phyloP scores from a whole-genome alignment of 139 green algal species.

The Zygnema cylindricum region DNA sequence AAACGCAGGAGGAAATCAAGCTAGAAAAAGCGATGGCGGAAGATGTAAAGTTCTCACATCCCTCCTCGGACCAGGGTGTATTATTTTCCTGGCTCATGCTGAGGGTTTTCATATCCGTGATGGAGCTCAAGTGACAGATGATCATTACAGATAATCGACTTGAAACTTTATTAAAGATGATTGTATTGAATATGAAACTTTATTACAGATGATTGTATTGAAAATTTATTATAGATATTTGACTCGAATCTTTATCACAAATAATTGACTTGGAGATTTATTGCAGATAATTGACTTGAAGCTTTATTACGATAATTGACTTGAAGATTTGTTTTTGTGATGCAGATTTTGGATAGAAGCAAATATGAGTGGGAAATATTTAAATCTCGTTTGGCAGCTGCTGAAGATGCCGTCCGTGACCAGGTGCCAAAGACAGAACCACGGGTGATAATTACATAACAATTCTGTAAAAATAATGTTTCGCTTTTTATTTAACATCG shows the following conservation, averaged over 20 bases:
- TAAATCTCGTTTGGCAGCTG: background rate
- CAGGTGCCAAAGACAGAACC: background rate
- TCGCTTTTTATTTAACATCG: too few species aligned
- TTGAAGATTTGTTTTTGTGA: background rate
- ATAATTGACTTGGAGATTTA: background rate
- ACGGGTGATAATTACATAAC: background rate
- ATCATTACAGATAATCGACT: too few species aligned
- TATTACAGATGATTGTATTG: too few species aligned
- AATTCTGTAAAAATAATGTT: too few species aligned
- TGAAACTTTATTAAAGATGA: too few species aligned
- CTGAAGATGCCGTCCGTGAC: background rate
- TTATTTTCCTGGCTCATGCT: too few species aligned
- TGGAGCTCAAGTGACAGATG: too few species aligned
- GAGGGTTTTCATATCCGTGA: too few species aligned
- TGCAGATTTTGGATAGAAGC: constrained; percentile 13
- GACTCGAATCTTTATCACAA: background rate
- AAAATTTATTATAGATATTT: background rate
- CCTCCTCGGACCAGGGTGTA: too few species aligned
- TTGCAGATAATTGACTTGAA: background rate
- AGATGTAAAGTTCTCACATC: background rate
- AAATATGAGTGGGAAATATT: constrained; percentile 35
- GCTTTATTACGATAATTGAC: background rate
- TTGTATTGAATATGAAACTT: too few species aligned
- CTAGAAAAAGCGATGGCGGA: background rate
- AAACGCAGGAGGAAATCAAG: background rate